Conservation (phyloP, 495 filamentous ascomycete genomes). For the Lepidopterella palustris region DNA sequence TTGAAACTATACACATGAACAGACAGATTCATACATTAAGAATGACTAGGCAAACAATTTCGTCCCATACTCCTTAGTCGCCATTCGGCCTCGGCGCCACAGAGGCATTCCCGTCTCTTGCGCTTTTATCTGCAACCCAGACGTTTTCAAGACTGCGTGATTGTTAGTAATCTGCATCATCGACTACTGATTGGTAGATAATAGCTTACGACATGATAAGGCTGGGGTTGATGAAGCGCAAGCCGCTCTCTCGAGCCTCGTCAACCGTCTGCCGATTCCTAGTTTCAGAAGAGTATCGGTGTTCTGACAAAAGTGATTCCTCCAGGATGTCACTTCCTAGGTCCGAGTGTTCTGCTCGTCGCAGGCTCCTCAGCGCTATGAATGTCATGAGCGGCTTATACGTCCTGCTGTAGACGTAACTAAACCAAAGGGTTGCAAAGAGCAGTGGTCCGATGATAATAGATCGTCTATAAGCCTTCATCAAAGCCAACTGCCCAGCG, state of each 20-base stretch:
- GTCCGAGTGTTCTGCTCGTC: constrained; percentile 45
- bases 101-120: constrained; percentile 20
- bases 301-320: constrained; percentile 5
- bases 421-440: constrained; percentile 75
- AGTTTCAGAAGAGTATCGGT: constrained; percentile 2
- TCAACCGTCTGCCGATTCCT: constrained; percentile 52
- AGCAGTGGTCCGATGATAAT: constrained; percentile 70
- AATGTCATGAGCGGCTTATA: constrained; percentile 85
- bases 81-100: constrained; percentile 8
- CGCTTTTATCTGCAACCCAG: constrained; percentile 35
- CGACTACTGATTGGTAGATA: background rate
- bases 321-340: constrained; percentile 16
- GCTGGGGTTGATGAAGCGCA: constrained; percentile 68
- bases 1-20: no score
- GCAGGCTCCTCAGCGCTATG: constrained; percentile 82
- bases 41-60: no score
- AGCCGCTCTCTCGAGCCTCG: constrained; percentile 57
- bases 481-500: constrained; percentile 78
- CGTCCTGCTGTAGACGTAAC: constrained; percentile 61
- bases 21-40: no score
- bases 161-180: constrained; percentile 1
- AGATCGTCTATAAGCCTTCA: constrained; percentile 60
- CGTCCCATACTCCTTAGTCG: constrained; percentile 7
- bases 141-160: constrained; percentile 32
- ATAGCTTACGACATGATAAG: constrained; percentile 56